Conservation (phyloP, 495 filamentous ascomycete species). For the Cercophora sp. region DNA sequence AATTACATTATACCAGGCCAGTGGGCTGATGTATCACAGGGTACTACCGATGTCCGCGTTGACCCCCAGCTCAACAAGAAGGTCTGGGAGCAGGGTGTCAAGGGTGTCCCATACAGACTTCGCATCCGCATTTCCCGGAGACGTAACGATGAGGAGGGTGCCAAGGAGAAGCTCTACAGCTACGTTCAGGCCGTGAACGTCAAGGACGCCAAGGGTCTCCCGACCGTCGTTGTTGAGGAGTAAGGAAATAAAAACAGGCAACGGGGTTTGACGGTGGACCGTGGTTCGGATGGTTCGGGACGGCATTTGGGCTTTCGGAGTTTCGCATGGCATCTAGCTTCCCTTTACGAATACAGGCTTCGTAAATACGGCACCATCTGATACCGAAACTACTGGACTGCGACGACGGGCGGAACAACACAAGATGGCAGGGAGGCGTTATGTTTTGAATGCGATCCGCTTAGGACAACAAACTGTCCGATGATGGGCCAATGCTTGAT, state of each 20-base stretch:
- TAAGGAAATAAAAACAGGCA: conserved; percentile 36
- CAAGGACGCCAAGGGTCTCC: conserved; percentile 95
- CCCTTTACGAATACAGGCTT: conserved; percentile 47
- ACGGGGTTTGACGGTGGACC: conserved; percentile 28
- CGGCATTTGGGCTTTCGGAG: conserved; percentile 50
- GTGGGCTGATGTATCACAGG: conserved; percentile 52
- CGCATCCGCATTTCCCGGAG: conserved; percentile 97
- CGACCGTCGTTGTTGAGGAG: conserved; percentile 72
- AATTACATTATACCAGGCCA: not conserved
- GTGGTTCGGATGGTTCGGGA: conserved; percentile 36
- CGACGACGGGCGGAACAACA: conserved; percentile 12
- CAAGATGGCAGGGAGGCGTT: conserved; percentile 5
- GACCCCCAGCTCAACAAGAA: conserved; percentile 99
- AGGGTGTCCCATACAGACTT: conserved; percentile 94
- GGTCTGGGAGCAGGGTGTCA: conserved; percentile 98
- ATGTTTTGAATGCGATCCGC: conserved; percentile 25
- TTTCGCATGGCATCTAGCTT: conserved; percentile 51
- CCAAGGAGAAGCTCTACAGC: conserved; percentile 96
- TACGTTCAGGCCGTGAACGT: conserved; percentile 99
- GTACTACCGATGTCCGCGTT: conserved; percentile 94
- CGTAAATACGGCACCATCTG: conserved; percentile 32
- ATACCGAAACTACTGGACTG: conserved; percentile 27
- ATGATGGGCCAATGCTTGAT: conserved; percentile 29
- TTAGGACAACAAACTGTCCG: conserved; percentile 24
- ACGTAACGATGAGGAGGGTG: conserved; percentile 99